A percentile compares a stretch with the other conserved stretches of the same genome.
phyloP scores from a whole-genome alignment of 2,329 filamentous ascomycete species.

The Botrytis porri region DNA sequence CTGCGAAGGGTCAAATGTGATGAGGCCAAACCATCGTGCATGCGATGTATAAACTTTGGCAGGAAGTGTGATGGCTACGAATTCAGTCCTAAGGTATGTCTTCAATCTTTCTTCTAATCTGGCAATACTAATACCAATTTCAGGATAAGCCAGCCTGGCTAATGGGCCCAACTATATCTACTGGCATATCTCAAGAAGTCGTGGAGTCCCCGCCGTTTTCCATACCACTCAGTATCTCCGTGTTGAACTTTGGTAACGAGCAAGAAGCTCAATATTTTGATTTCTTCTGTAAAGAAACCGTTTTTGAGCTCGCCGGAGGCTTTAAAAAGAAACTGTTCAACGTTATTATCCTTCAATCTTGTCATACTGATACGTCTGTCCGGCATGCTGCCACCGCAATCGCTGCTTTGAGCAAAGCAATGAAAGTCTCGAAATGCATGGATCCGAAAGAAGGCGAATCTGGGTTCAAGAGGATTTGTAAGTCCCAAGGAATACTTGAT shows the following conservation, averaged over 20 bases:
- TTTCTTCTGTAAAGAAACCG: constrained; percentile 26
- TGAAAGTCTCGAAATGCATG: constrained; percentile 2
- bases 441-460: constrained; percentile 1
- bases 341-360: constrained; percentile 26
- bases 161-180: constrained; percentile 16
- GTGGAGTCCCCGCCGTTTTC: background rate
- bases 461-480: constrained; percentile 6
- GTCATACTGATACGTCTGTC: constrained; percentile 23
- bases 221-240: constrained; percentile 5
- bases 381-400: constrained; percentile 25
- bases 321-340: constrained; percentile 25
- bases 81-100: constrained; percentile 17
- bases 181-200: constrained; percentile 14
- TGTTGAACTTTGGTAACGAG: constrained; percentile 23
- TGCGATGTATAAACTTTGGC: constrained; percentile 19
- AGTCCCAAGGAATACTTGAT: background rate
- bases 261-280: constrained; percentile 29
- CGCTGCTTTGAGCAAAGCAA: constrained; percentile 27
- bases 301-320: constrained; percentile 24
- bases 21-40: constrained; percentile 20
- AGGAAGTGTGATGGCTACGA: constrained; percentile 21
- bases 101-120: background rate
- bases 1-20: constrained; percentile 21
- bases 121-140: background rate
- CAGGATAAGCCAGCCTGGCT: constrained; percentile 21